These are phyloP conservation scores for Pinus taeda DNA, from an alignment of 75 land plant species.

Conservation along the genomic window DNA sequence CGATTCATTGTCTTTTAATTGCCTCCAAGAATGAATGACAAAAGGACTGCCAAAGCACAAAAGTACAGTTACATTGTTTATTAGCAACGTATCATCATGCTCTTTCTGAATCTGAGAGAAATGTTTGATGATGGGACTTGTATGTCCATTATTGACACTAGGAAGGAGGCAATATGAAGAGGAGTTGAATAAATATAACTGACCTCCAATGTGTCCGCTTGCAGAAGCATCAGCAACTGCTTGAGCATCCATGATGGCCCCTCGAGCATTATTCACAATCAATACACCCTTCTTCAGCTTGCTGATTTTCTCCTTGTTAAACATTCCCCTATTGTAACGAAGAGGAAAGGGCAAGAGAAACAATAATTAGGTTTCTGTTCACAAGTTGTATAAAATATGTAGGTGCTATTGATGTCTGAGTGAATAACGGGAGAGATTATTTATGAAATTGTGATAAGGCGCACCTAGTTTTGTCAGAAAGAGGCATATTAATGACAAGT, in stretches of 20 bases:
- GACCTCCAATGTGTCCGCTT: slow-evolving; percentile 92
- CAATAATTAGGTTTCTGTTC: slow-evolving; percentile 1
- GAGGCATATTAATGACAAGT: slow-evolving; percentile 78
- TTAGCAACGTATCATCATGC: too few relatives aligned
- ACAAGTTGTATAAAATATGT: neutral
- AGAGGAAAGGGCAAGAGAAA: neutral
- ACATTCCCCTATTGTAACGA: slow-evolving; percentile 55
- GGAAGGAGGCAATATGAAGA: too few relatives aligned
- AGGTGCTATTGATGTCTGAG: neutral
- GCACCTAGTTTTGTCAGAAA: slow-evolving; percentile 87
- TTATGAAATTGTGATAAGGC: neutral
- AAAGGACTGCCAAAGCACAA: too few relatives aligned
- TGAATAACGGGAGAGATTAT: neutral
- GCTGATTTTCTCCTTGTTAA: slow-evolving; percentile 70
- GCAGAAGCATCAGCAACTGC: slow-evolving; percentile 88
- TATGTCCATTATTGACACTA: too few relatives aligned
- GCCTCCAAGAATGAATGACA: too few relatives aligned
- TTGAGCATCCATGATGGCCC: slow-evolving; percentile 85
- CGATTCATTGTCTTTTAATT: too few relatives aligned
- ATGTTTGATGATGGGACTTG: too few relatives aligned
- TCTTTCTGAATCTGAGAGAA: too few relatives aligned
- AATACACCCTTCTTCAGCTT: slow-evolving; percentile 91
- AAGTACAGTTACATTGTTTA: too few relatives aligned
- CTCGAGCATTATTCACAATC: slow-evolving; percentile 94
- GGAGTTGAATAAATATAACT: neutral